phyloP scores from a whole-genome alignment of 2,329 filamentous ascomycete genomes.

The Plenodomus tracheiphilus region DNA sequence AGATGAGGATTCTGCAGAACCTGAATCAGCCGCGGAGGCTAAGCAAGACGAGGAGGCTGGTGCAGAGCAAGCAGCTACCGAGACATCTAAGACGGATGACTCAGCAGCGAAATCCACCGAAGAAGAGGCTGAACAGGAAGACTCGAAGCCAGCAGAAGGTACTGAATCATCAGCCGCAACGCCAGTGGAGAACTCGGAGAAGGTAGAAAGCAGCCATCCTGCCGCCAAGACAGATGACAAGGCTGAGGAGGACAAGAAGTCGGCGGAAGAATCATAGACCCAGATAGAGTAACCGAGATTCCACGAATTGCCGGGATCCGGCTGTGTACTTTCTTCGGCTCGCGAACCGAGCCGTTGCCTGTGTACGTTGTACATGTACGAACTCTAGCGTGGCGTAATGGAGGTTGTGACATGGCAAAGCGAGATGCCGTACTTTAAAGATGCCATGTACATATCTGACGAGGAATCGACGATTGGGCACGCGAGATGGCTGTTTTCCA shows the following conservation, averaged over 20 bases:
- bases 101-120: constrained; percentile 1
- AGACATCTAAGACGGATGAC: constrained; percentile 4
- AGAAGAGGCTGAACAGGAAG: constrained; percentile 5
- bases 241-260: constrained; percentile 9
- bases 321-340: too few species aligned
- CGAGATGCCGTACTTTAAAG: too few species aligned
- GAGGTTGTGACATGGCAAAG: too few species aligned
- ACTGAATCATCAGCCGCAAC: neutral
- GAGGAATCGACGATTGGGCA: too few species aligned
- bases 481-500: too few species aligned
- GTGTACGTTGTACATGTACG: too few species aligned
- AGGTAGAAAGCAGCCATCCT: neutral
- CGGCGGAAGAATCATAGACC: constrained; percentile 3
- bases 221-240: neutral
- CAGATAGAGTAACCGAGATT: neutral
- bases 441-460: too few species aligned
- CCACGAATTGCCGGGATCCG: too few species aligned
- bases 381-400: too few species aligned
- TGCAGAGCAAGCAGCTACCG: constrained; percentile 6
- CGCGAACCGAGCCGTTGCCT: too few species aligned
- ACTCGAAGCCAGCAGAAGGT: neutral
- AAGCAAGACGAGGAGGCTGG: constrained; percentile 8
- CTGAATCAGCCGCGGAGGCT: constrained; percentile 11
- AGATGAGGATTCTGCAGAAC: constrained; percentile 14
- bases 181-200: neutral